Conservation (phyloP, 108 stramenopile genomes). For the Pelagomonas calceolata region DNA sequence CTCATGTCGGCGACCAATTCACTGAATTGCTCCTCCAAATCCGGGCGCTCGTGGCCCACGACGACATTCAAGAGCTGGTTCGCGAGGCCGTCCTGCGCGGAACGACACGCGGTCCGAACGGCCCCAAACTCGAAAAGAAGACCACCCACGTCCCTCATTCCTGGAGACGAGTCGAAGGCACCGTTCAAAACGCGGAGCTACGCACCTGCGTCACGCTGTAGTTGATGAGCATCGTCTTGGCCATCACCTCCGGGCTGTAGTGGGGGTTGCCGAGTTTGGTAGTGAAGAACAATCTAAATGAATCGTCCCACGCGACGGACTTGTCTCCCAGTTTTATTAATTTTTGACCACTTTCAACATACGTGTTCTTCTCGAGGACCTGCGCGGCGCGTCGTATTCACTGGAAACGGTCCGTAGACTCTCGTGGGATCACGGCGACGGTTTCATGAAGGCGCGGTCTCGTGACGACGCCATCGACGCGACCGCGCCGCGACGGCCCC, state of each 20-base stretch:
- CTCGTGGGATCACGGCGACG: too few relatives aligned
- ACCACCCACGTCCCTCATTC: too few relatives aligned
- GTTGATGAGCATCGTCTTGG: constrained; percentile 61
- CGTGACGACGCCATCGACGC: too few relatives aligned
- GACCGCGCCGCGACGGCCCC: too few relatives aligned
- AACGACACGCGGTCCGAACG: too few relatives aligned
- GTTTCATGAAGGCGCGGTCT: too few relatives aligned
- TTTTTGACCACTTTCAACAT: constrained; percentile 29
- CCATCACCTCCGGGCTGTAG: constrained; percentile 61
- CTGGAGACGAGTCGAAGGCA: too few relatives aligned
- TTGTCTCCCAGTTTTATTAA: constrained; percentile 52
- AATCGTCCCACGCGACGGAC: constrained; percentile 48
- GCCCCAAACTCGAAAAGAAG: too few relatives aligned
- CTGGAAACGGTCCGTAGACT: too few relatives aligned
- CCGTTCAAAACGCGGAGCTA: too few relatives aligned
- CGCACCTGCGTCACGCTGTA: constrained; percentile 57
- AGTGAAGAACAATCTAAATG: constrained; percentile 53
- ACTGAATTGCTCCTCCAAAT: constrained; percentile 47
- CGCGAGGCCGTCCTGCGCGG: constrained; percentile 44
- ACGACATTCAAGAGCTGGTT: constrained; percentile 60
- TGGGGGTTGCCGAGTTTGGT: constrained; percentile 57
- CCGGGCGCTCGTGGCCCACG: constrained; percentile 52
- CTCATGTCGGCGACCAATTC: constrained; percentile 47
- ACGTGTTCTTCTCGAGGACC: constrained; percentile 52
- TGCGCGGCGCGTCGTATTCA: too few relatives aligned